Evolutionary conservation across 2,329 filamentous ascomycete genomes (phyloP).

Genomic region (Aspergillus unguis): DNA sequence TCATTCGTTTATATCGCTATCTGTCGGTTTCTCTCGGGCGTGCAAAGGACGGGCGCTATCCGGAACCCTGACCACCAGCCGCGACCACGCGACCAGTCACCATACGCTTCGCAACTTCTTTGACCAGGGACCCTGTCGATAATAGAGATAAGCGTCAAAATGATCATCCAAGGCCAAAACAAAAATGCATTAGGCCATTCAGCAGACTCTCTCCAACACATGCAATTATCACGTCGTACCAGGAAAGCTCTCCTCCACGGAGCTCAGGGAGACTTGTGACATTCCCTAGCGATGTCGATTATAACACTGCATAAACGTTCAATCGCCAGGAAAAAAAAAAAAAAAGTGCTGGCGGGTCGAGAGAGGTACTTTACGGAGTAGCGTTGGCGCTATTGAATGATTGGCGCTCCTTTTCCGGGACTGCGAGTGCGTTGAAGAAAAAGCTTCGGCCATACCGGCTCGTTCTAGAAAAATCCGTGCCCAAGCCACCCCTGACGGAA

Average conservation of each 20-base stretch:
- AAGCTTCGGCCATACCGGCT: conserved; percentile 7
- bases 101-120: neutral
- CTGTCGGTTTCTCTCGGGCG: neutral
- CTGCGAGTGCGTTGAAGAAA: conserved; percentile 7
- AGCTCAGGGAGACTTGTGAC: neutral
- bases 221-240: conserved; percentile 6
- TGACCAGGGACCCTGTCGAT: neutral
- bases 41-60: neutral
- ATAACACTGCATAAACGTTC: no score
- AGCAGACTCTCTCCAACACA: conserved; percentile 5
- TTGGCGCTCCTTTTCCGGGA: conserved; percentile 4
- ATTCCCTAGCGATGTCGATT: neutral
- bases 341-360: neutral
- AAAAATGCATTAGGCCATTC: neutral
- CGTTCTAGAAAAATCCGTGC: conserved; percentile 12
- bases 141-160: neutral
- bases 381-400: conserved; percentile 2
- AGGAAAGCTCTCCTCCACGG: neutral
- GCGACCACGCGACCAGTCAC: conserved; percentile 6
- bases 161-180: neutral
- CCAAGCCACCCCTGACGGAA: conserved; percentile 5
- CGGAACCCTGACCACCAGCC: neutral
- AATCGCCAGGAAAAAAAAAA: no score
- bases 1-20: conserved; percentile 1
- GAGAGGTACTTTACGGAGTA: neutral